phyloP scores from a whole-genome alignment of 805 yeast genomes.

The Ogataea methanolica region DNA sequence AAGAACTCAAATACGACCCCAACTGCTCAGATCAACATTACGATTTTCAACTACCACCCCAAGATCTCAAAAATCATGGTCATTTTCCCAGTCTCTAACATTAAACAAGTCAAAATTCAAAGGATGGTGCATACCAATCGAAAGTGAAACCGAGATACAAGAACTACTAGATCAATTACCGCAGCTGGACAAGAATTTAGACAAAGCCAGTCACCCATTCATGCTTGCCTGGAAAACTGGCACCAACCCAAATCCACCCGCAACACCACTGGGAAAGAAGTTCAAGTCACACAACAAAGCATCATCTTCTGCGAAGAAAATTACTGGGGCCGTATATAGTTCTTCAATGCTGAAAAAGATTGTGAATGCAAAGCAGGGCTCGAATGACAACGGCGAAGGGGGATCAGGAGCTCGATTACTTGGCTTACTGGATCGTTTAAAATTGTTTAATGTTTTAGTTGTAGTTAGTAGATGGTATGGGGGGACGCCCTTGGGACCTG shows the following conservation, averaged over 20 bases:
- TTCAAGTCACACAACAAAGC: conserved; percentile 2
- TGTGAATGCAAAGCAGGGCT: conserved; percentile 46
- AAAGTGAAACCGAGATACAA: conserved; percentile 38
- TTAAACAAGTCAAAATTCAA: conserved; percentile 65
- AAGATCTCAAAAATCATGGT: conserved; percentile 30
- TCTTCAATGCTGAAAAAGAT: conserved; percentile 13
- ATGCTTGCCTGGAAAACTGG: conserved; percentile 69
- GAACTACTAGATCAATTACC: conserved; percentile 38
- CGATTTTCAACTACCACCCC: not conserved
- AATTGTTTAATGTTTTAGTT: conserved; percentile 50
- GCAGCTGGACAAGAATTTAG: conserved; percentile 40
- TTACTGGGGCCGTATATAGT: too few relatives aligned
- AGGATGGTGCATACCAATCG: conserved; percentile 48
- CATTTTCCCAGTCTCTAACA: conserved; percentile 33
- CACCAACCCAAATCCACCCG: too few relatives aligned
- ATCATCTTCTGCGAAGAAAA: too few relatives aligned
- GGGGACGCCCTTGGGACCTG: conserved; percentile 68
- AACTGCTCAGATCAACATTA: not conserved
- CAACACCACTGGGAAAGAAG: conserved; percentile 4
- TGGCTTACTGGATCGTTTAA: conserved; percentile 45
- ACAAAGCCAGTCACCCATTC: conserved; percentile 64
- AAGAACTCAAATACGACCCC: not conserved
- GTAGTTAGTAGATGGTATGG: conserved; percentile 83
- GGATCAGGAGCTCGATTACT: conserved; percentile 66
- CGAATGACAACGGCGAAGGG: conserved; percentile 65